Base-by-base conservation (phyloP, 192 early-diverging fungal species). In the Rhizophlyctis rosea region DNA sequence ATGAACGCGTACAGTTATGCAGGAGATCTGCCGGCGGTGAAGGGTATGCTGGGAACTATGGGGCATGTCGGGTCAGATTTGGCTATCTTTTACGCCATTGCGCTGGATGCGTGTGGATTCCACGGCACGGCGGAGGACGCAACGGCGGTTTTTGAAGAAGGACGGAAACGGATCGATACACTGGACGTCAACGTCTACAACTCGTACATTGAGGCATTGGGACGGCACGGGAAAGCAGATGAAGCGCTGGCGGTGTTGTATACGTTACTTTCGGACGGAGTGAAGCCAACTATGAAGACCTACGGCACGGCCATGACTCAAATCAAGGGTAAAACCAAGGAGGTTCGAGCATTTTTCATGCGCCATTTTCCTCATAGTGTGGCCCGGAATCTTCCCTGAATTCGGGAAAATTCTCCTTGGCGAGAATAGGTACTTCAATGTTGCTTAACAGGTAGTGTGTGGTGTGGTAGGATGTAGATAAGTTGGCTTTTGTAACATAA, bases 121-220 rank as follows among this genome's bases (percentile, higher is more conserved):
- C 18, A 39, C 25, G 57, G 57, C n/a, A 36, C 57, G 18, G 2
- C 23, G 18, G 57, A 58, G 7, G 57, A 58, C 57, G 31, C 33
- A 3, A 7, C 32, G n/a, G 1, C n/a, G 31, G 57, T 58, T 3
- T 13, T 58, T 18, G 31, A 49, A 18, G 16, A 36, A 18, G 23
- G 32, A n/a, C 32, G 23, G 28, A 18, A 13, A 18, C n/a, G n/a
- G 31, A 18, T 16, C 3, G 7, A n/a, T 33, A 7, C 1, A 14
- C 35, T 58, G 4, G 34, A 21, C 18, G 57, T 47, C 18, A 58
- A 58, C 25, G 34, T n/a, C 3, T 58, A 58, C 34, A 58, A 58
- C 32, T 58, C 57, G 14, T 36, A 39, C 14, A 2, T 58, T n/a
- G 57, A 58, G 57, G 57, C 57, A 3, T 33, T 58, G 34, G 30